phyloP scores from a whole-genome alignment of 1,139 yeast genomes.

The Pichia kudriavzevii region DNA sequence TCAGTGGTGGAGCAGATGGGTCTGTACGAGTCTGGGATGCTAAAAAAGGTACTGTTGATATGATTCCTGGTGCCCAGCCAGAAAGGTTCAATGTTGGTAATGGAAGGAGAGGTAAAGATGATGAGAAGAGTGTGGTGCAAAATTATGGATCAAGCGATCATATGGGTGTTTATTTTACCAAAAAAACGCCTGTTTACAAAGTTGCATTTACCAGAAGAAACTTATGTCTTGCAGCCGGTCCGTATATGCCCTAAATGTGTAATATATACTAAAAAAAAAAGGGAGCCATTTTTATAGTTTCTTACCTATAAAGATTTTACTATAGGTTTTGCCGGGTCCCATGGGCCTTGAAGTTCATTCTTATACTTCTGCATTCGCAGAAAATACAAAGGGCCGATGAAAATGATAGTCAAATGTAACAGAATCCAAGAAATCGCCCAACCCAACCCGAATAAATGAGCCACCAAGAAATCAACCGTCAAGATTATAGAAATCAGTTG shows the following conservation, averaged over 20 bases:
- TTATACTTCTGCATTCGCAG: conserved; percentile 69
- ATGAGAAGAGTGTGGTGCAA: conserved; percentile 6
- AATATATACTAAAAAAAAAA: background rate
- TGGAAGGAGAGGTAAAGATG: background rate
- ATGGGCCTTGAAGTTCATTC: conserved; percentile 86
- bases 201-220: conserved; percentile 89
- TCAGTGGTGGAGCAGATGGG: conserved; percentile 89
- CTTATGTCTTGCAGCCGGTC: conserved; percentile 89
- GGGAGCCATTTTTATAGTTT: background rate
- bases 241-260: conserved; percentile 35
- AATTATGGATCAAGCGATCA: conserved; percentile 44
- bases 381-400: conserved; percentile 67
- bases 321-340: conserved; percentile 82
- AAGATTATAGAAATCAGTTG: conserved; percentile 28
- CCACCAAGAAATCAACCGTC: conserved; percentile 28
- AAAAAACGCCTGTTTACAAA: conserved; percentile 87
- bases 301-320: conserved; percentile 22
- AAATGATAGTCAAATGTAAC: conserved; percentile 39
- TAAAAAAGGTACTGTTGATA: conserved; percentile 70
- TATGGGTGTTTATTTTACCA: conserved; percentile 89
- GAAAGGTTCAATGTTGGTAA: conserved; percentile 45
- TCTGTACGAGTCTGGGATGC: conserved; percentile 96
- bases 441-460: conserved; percentile 33
- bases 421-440: conserved; percentile 42
- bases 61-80: conserved; percentile 46